These are phyloP conservation scores for Fraxinus sp. DNA, from an alignment of 305 asterid species.

Conservation along the genomic window DNA sequence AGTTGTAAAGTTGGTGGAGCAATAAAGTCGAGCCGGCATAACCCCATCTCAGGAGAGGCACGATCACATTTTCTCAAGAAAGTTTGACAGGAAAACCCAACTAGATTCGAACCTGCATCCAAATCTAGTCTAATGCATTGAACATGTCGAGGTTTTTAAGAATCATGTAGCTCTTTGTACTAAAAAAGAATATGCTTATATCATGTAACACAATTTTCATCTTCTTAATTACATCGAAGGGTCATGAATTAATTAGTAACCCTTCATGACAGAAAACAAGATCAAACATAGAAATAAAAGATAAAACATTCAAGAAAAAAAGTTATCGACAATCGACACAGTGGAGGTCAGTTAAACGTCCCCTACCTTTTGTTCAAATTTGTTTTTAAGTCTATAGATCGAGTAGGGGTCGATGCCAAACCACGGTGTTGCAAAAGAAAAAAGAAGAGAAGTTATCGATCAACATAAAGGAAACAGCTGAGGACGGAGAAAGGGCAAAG, in stretches of 20 bases:
- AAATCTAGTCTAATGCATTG: background rate
- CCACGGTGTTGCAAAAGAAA: background rate
- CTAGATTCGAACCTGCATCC: background rate
- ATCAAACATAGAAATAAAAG: background rate
- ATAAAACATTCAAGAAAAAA: background rate
- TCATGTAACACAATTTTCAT: background rate
- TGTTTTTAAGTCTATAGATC: background rate
- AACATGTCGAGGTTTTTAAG: no score
- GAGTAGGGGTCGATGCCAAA: background rate
- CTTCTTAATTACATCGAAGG: background rate
- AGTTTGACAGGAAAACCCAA: no score
- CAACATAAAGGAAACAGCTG: slow-evolving; percentile 52
- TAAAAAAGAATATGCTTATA: background rate
- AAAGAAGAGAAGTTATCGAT: slow-evolving; percentile 2
- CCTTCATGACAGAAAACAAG: background rate
- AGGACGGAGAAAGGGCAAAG: slow-evolving; percentile 54
- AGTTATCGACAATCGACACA: background rate
- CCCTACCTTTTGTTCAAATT: background rate
- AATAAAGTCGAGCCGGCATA: background rate
- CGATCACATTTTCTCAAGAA: background rate
- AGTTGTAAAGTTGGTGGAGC: background rate
- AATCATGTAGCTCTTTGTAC: background rate
- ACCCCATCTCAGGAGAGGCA: background rate
- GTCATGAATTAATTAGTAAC: background rate
- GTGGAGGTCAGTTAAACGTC: background rate